phyloP scores from a whole-genome alignment of 441 rosid species.

The Erysimum pusillum region DNA sequence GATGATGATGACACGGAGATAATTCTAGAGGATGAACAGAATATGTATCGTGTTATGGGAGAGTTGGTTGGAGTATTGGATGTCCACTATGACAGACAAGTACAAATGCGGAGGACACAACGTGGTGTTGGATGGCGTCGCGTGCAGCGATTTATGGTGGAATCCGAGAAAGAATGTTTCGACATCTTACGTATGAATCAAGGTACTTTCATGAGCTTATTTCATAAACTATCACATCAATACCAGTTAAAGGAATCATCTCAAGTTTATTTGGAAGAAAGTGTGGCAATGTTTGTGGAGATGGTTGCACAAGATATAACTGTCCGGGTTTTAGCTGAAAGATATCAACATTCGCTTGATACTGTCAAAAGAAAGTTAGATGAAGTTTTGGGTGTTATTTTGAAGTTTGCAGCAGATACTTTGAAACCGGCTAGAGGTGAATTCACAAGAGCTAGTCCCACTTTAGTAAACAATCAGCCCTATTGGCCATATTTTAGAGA shows the following conservation, averaged over 20 bases:
- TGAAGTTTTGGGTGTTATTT: no score
- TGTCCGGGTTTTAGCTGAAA: neutral
- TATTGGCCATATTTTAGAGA: no score
- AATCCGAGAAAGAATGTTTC: neutral
- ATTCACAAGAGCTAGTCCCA: no score
- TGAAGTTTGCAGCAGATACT: no score
- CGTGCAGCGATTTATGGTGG: neutral
- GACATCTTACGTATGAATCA: neutral
- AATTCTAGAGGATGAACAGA: neutral
- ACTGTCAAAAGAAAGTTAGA: no score
- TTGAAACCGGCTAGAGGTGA: no score
- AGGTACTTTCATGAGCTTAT: neutral
- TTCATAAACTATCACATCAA: neutral
- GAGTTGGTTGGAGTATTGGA: neutral
- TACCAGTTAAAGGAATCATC: neutral
- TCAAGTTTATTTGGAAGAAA: neutral
- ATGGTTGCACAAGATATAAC: slow-evolving; percentile 22
- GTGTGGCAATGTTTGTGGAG: neutral
- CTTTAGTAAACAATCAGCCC: no score
- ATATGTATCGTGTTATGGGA: neutral
- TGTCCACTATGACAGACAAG: neutral
- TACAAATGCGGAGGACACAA: neutral
- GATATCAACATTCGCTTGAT: no score
- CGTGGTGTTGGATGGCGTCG: neutral
- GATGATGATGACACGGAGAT: neutral